Evolutionary conservation across 1,139 yeast species (phyloP).

Genomic region (Pichia sp.): DNA sequence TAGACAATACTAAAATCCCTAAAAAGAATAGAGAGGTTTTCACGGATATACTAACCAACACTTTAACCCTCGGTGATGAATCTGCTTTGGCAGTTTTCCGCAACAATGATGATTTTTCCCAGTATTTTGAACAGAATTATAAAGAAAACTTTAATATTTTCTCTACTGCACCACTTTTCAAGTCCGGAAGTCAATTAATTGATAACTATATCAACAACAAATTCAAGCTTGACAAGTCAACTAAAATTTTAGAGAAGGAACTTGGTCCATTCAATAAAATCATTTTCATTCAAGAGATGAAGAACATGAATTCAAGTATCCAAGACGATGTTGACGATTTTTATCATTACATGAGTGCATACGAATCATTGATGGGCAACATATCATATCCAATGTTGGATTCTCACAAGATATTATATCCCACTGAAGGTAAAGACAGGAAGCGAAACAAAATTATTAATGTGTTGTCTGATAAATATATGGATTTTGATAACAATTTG

Average conservation of each 20-base stretch:
- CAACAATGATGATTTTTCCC: not conserved
- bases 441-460: slow-evolving; percentile 54
- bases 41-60: slow-evolving; percentile 2
- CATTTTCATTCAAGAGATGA: slow-evolving; percentile 47
- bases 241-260: slow-evolving; percentile 42
- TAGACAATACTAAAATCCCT: not conserved
- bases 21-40: not conserved
- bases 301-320: slow-evolving; percentile 46
- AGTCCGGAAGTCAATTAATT: not conserved
- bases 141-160: not conserved
- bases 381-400: slow-evolving; percentile 23
- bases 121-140: not conserved
- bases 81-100: not conserved
- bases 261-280: slow-evolving; percentile 44
- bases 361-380: slow-evolving; percentile 44
- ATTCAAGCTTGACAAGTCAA: slow-evolving; percentile 5
- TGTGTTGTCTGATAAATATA: slow-evolving; percentile 12
- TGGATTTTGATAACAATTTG: no score
- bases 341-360: slow-evolving; percentile 47
- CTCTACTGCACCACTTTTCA: slow-evolving; percentile 4
- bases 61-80: slow-evolving; percentile 5
- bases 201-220: slow-evolving; percentile 1
- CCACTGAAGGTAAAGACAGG: slow-evolving; percentile 65
- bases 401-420: slow-evolving; percentile 50
- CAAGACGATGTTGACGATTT: slow-evolving; percentile 67